Evolutionary conservation across 805 yeast species (phyloP).

Genomic region (Geotrichum ghanense): DNA sequence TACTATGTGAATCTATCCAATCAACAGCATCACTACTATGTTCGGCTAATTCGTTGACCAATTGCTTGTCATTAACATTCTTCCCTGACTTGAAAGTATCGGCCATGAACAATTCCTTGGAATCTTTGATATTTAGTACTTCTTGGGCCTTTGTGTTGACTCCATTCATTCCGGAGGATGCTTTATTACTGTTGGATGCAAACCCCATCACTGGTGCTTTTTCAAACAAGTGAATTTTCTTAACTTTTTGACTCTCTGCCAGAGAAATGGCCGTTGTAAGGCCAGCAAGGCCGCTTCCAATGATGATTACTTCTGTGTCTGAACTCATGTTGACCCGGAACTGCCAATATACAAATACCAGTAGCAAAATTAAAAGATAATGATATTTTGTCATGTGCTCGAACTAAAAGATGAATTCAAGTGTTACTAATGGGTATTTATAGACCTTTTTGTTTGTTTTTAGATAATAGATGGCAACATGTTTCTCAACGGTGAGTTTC

Average conservation of each 20-base stretch:
- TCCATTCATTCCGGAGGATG: constrained; percentile 66
- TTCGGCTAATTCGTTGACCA: constrained; percentile 48
- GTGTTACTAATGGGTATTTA: no score
- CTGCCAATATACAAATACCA: background rate
- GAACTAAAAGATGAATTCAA: no score
- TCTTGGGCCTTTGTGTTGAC: constrained; percentile 54
- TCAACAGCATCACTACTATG: constrained; percentile 58
- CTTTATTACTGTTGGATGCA: constrained; percentile 58
- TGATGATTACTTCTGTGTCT: constrained; percentile 32
- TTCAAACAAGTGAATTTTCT: constrained; percentile 42
- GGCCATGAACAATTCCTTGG: constrained; percentile 44
- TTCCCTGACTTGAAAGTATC: constrained; percentile 64
- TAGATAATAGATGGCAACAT: no score
- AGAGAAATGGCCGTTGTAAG: constrained; percentile 51
- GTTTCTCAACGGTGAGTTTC: no score
- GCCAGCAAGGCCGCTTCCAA: constrained; percentile 60
- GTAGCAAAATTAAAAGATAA: background rate
- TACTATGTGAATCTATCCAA: constrained; percentile 59
- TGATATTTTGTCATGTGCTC: background rate
- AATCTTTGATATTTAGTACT: constrained; percentile 38
- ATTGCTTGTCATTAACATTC: constrained; percentile 42
- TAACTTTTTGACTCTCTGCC: constrained; percentile 33
- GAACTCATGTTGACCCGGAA: background rate
- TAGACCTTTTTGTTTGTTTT: no score
- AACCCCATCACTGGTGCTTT: constrained; percentile 35